Evolutionary conservation across 2,329 filamentous ascomycete genomes (phyloP), one percentile per base, ranked within the genome.

Genomic region (Colletotrichum phormii): DNA sequence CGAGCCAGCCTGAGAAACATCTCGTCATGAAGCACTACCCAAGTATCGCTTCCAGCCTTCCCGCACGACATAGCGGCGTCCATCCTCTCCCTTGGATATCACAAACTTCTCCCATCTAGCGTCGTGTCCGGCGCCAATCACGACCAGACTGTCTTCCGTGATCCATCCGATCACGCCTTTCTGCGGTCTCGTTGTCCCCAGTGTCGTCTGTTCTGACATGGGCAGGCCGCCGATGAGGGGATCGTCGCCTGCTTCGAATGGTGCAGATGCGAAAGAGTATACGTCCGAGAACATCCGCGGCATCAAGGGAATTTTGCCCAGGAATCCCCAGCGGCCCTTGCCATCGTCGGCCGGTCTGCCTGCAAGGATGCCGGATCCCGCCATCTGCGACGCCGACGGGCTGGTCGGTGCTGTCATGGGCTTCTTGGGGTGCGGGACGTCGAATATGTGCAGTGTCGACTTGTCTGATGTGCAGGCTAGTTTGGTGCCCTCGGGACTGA

Each of bases 401-500:
- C 64, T 73, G 4, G 71, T 35, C 37, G 69, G 66, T 18, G 58
- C 61, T 2, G 58, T 80, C 15, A 64, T 18, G 4, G 82, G 80
- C 74, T 83, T 84, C 63, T 85, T 86, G 9, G 86, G 84, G 72
- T 89, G 88, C 4, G 93, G 92, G 1, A 98, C 88, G 79, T 98
- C 95, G 80, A 98, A 99, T 49, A 99, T 89, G 82, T 99, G 97
- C 12, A 99, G 87, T 0, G 95, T 99, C 6, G 94, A 95, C 83
- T 98, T 99, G 86, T 99, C 97, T 1, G 95, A 98, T 1, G 96
- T 98, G 74, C 95, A 96, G 31, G 97, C 97, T 12, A 98, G 88
- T 79, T 95, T 89, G 55, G 88, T 90, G 64, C 93, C 94, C 0
- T 92, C 92, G 0, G 95, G 95, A 24, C 94, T 97, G 81, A 99